Evolutionary conservation across 192 early-diverging fungal species (phyloP), one percentile per base, ranked within the genome.

Genomic region (Paraglomus brasilianum): DNA sequence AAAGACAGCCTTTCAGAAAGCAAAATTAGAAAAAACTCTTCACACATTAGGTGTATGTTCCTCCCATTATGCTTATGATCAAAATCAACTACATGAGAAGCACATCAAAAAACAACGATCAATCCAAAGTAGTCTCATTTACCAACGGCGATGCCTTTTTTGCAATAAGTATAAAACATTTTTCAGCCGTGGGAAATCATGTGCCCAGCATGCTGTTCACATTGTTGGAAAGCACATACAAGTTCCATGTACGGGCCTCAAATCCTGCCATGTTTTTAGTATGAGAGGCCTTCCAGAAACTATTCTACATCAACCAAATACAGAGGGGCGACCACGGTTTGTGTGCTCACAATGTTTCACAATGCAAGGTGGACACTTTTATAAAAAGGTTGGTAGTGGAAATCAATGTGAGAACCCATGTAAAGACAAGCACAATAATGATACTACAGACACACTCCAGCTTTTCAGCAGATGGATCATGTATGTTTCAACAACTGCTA

Each of bases 371-470:
- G 36, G 44, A 0, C 11, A 65, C 22, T 65, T 50, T 50, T 65
- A 49, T 65, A 10, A 65, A 38, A 0, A 9, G 5, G 24, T 13
- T 22, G 47, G 38, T 39, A 49, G 22, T 39, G 30, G 30, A 41
- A 65, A 50, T 11, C 30, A 50, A 8, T 4, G n/a, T n/a, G n/a
- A n/a, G n/a, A n/a, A n/a, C n/a, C n/a, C 21, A 17, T 65, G 9
- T 47, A n/a, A 49, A 42, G 15, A 64, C n/a, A 65, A 65, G 39
- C 36, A 65, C 50, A 15, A 49, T 11, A 13, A 65, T 65, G 13
- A 50, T 48, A 49, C 15, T n/a, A 65, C 24, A 15, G 17, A 65
- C 46, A 22, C 9, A 65, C 2, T 65, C 8, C 30, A 65, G 50
- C 46, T 65, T 38, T 30, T 30, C 38, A 47, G 30, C 5, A 11